These are phyloP conservation scores for Cercophora scortea DNA, from an alignment of 495 filamentous ascomycete species.

Conservation along the genomic window DNA sequence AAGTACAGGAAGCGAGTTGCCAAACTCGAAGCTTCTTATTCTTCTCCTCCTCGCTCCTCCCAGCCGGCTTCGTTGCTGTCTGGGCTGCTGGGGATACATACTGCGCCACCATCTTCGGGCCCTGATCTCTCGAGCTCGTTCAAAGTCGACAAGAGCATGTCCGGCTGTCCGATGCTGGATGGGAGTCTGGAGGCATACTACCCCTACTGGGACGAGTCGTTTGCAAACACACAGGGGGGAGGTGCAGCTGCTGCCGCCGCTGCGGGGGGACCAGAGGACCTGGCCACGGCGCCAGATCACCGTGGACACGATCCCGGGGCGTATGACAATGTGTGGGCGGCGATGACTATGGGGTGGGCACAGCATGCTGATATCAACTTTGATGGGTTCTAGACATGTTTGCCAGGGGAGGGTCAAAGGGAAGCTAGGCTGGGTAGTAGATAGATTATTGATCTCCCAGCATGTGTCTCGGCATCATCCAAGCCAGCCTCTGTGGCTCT, in stretches of 20 bases:
- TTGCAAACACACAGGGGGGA: not conserved
- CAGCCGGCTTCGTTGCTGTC: not conserved
- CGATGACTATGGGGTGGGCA: slow-evolving; percentile 16
- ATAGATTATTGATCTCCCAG: too few species aligned
- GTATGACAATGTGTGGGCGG: slow-evolving; percentile 13
- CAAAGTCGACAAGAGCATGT: slow-evolving; percentile 4
- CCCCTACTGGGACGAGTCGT: slow-evolving; percentile 33
- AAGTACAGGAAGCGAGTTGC: slow-evolving; percentile 32
- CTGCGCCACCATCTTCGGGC: not conserved
- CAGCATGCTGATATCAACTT: slow-evolving; percentile 1
- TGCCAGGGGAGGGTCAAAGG: too few species aligned
- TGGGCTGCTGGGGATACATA: not conserved
- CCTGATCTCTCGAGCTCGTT: not conserved
- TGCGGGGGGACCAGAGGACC: not conserved
- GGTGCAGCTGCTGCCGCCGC: not conserved
- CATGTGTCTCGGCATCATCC: too few species aligned
- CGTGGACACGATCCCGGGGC: too few species aligned
- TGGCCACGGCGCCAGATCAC: not conserved
- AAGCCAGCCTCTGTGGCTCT: too few species aligned
- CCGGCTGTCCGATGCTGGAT: slow-evolving; percentile 38
- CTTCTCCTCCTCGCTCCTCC: not conserved
- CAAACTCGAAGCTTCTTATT: slow-evolving; percentile 15
- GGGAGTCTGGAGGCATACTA: slow-evolving; percentile 34
- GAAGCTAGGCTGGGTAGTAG: too few species aligned
- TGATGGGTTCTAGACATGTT: not conserved